These are phyloP conservation scores for Leucogyrophana mollusca DNA, from an alignment of 768 basidiomycete species.

Conservation along the genomic window DNA sequence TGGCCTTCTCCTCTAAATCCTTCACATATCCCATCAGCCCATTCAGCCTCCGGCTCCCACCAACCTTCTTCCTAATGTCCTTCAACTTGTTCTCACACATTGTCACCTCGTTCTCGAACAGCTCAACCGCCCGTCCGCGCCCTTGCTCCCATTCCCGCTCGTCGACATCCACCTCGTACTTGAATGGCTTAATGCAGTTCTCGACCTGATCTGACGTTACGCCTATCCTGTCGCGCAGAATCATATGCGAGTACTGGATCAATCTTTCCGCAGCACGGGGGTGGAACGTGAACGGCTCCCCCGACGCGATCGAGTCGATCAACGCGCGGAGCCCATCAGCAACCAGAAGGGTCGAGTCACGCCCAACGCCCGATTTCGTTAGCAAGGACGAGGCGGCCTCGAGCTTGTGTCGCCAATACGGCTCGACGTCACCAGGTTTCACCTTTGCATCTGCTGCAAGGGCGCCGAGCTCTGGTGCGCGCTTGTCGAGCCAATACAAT, in stretches of 20 bases:
- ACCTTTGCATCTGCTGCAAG: conserved; percentile 71
- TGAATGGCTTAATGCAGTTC: conserved; percentile 99
- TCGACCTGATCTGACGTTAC: conserved; percentile 98
- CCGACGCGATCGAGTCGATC: conserved; percentile 84
- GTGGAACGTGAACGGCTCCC: conserved; percentile 92
- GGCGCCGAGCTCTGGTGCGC: conserved; percentile 68
- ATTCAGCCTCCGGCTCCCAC: conserved; percentile 78
- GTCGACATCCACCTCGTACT: conserved; percentile 97
- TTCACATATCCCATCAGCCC: conserved; percentile 80
- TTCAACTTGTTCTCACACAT: conserved; percentile 86
- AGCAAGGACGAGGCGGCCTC: conserved; percentile 90
- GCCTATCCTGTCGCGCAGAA: conserved; percentile 89
- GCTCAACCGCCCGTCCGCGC: conserved; percentile 65
- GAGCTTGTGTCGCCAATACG: conserved; percentile 96
- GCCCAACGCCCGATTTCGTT: conserved; percentile 94
- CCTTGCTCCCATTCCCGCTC: conserved; percentile 90
- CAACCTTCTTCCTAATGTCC: conserved; percentile 86
- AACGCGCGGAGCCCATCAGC: conserved; percentile 89
- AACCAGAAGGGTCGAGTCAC: conserved; percentile 91
- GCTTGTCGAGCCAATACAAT: conserved; percentile 94
- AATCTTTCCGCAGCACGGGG: conserved; percentile 87
- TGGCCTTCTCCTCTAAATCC: conserved; percentile 74
- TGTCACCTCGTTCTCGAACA: conserved; percentile 80
- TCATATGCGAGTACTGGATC: conserved; percentile 88
- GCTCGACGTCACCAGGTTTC: conserved; percentile 73